These are phyloP conservation scores for Syzygium aqueum DNA, from an alignment of 345 rosid species.

Conservation along the genomic window DNA sequence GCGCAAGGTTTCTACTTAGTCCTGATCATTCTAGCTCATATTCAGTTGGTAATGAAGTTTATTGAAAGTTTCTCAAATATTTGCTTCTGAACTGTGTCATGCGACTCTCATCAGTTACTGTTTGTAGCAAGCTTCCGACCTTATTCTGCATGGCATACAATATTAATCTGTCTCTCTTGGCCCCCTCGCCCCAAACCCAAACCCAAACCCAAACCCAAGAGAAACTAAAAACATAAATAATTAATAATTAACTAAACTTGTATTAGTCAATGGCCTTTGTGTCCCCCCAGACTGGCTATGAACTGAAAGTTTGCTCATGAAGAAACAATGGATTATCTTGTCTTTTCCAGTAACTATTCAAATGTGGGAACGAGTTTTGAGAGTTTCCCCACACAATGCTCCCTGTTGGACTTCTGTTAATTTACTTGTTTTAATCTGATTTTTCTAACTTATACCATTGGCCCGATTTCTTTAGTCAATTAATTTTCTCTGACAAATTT, in stretches of 20 bases:
- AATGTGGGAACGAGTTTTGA: background rate
- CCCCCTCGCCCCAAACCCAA: background rate
- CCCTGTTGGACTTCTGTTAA: background rate
- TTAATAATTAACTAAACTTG: background rate
- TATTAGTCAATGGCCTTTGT: background rate
- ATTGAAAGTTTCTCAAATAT: background rate
- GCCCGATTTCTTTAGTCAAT: background rate
- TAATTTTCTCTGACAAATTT: background rate
- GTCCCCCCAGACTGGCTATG: background rate
- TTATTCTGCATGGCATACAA: background rate
- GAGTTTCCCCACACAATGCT: background rate
- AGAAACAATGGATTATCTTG: background rate
- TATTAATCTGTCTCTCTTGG: background rate
- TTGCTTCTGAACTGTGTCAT: background rate
- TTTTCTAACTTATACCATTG: background rate
- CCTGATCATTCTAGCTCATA: background rate
- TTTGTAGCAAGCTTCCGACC: background rate
- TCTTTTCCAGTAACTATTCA: background rate
- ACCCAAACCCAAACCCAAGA: background rate
- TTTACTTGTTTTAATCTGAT: background rate
- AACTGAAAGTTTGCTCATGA: background rate
- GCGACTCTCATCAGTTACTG: background rate
- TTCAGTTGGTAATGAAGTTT: background rate
- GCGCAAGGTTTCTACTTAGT: background rate
- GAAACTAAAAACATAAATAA: background rate